A percentile compares a stretch with the other conserved stretches of the same genome.
Conservation (phyloP, 1,284 basidiomycete genomes). For the Violaceomyces palustris region DNA sequence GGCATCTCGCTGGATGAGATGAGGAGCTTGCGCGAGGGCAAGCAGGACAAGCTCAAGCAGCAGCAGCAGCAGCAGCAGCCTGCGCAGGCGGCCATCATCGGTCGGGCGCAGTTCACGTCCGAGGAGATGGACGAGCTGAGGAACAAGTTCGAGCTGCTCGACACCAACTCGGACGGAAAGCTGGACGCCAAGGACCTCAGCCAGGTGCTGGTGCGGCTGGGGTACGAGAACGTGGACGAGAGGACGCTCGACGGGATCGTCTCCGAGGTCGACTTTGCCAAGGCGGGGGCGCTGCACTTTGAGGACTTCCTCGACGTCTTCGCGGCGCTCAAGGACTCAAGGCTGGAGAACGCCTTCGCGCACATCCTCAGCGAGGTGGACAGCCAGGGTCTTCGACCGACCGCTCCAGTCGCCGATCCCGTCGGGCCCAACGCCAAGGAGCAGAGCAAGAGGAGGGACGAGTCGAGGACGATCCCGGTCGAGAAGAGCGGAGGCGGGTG, state of each 20-base stretch:
- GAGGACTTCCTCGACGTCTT: constrained; percentile 46
- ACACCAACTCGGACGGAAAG: constrained; percentile 41
- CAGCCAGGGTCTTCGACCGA: constrained; percentile 21
- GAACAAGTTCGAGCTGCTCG: constrained; percentile 38
- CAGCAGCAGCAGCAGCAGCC: constrained; percentile 17
- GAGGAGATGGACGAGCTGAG: constrained; percentile 44
- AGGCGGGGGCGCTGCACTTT: constrained; percentile 41
- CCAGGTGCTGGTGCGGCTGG: constrained; percentile 37
- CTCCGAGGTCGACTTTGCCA: constrained; percentile 41
- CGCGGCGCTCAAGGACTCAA: constrained; percentile 41
- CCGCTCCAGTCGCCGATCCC: constrained; percentile 25
- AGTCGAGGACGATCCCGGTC: constrained; percentile 40
- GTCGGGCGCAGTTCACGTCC: constrained; percentile 37
- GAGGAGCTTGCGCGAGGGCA: constrained; percentile 23
- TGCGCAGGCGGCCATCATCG: constrained; percentile 29
- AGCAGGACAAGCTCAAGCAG: constrained; percentile 19
- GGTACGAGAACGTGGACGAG: constrained; percentile 39
- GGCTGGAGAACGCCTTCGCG: constrained; percentile 40
- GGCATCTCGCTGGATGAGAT: constrained; percentile 34
- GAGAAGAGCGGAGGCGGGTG: constrained; percentile 47
- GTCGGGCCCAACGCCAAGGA: constrained; percentile 39
- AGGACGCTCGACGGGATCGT: constrained; percentile 37
- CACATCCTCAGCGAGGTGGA: constrained; percentile 41
- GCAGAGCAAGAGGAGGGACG: constrained; percentile 28
- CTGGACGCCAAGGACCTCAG: constrained; percentile 41